Percentiles rank a stretch among this genome's conserved stretches.
These are phyloP conservation scores for Trichosanthes cucumerina DNA, from an alignment of 306 rosid genomes.

Conservation along the genomic window DNA sequence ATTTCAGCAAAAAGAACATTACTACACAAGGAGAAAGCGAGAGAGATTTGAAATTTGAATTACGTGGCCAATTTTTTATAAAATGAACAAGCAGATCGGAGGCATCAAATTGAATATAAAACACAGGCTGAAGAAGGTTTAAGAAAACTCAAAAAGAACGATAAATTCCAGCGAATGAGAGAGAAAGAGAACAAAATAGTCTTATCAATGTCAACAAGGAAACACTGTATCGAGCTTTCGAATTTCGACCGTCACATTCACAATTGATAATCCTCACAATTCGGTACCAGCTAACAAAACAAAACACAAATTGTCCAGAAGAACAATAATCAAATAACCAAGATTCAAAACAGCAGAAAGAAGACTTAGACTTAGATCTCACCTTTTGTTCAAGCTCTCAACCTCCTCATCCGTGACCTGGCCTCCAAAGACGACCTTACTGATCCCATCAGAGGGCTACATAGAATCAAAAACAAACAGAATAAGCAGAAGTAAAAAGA, in stretches of 20 bases:
- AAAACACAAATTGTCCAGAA: not conserved
- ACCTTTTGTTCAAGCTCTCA: conserved; percentile 87
- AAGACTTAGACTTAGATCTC: conserved; percentile 34
- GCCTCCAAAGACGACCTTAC: conserved; percentile 93
- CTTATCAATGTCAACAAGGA: not conserved
- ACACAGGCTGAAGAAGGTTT: not conserved
- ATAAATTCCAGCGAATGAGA: not conserved
- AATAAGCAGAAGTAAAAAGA: not conserved
- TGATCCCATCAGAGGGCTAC: conserved; percentile 98
- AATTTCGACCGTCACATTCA: too few relatives aligned
- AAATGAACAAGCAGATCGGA: not conserved
- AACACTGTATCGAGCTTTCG: not conserved
- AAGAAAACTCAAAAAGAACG: not conserved
- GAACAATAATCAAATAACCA: not conserved
- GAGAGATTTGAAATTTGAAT: not conserved
- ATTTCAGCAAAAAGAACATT: not conserved
- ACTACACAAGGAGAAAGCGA: not conserved
- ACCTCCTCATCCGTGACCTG: conserved; percentile 96
- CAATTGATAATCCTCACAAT: not conserved
- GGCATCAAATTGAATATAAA: not conserved
- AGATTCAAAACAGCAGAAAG: not conserved
- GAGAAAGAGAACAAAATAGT: not conserved
- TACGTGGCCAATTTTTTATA: not conserved
- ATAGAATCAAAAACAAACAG: not conserved
- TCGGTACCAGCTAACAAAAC: not conserved